phyloP scores from a whole-genome alignment of 139 green algal genomes.

The Zygnema circumcarinatum region DNA sequence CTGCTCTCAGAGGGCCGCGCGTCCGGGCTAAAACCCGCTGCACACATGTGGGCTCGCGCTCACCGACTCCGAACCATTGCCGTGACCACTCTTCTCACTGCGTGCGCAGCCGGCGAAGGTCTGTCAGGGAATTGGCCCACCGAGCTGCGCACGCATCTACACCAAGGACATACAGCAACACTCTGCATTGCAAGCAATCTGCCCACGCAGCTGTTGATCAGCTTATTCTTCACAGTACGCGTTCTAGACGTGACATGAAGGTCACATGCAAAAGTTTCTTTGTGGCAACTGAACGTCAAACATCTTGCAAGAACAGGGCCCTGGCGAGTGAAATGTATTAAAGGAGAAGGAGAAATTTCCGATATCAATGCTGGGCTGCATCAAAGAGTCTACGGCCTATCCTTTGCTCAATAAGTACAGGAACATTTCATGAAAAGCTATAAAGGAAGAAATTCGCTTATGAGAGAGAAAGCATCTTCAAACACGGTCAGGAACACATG shows the following conservation, averaged over 20 bases:
- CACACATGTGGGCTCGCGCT: background rate
- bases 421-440: no score
- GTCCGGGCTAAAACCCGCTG: background rate
- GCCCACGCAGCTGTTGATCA: background rate
- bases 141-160: background rate
- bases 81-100: background rate
- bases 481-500: no score
- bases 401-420: no score
- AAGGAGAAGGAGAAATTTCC: no score
- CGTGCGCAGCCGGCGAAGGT: background rate
- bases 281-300: background rate
- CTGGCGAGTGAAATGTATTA: no score
- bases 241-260: background rate
- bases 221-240: background rate
- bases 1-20: background rate
- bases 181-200: constrained; percentile 11
- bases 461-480: no score
- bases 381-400: no score
- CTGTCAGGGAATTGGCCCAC: background rate
- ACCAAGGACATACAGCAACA: background rate
- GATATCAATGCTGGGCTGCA: no score
- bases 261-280: background rate
- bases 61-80: background rate
- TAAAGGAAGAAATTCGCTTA: no score
- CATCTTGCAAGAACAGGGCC: no score